These are phyloP conservation scores for Parasitella parasitica DNA, from an alignment of 371 early-diverging fungal genomes.

Conservation along the genomic window DNA sequence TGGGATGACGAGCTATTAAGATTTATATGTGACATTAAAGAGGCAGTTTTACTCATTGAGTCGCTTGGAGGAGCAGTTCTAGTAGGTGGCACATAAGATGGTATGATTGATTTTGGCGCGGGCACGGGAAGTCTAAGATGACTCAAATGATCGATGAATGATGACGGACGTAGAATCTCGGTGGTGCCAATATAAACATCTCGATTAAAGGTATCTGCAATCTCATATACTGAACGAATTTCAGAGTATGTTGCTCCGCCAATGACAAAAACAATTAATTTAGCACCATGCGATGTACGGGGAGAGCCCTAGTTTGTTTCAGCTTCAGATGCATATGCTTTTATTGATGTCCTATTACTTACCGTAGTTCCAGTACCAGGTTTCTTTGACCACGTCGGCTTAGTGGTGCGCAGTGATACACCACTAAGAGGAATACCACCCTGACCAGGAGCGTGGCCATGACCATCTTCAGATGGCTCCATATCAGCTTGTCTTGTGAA, in stretches of 20 bases:
- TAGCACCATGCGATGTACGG: slow-evolving; percentile 32
- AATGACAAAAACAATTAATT: slow-evolving; percentile 75
- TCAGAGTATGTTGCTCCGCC: slow-evolving; percentile 95
- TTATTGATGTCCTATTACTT: background rate
- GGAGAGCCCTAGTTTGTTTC: slow-evolving; percentile 10
- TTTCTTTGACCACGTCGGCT: slow-evolving; percentile 44
- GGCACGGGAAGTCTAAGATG: slow-evolving; percentile 41
- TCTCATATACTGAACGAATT: slow-evolving; percentile 83
- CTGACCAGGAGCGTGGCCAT: slow-evolving; percentile 21
- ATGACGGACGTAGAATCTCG: slow-evolving; percentile 71
- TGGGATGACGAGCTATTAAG: slow-evolving; percentile 5
- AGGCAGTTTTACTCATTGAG: slow-evolving; percentile 16
- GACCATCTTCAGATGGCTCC: slow-evolving; percentile 39
- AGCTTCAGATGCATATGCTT: background rate
- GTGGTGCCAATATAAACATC: slow-evolving; percentile 87
- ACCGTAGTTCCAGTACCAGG: slow-evolving; percentile 18
- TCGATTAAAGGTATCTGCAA: slow-evolving; percentile 65
- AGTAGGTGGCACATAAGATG: slow-evolving; percentile 41
- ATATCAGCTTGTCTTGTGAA: slow-evolving; percentile 55
- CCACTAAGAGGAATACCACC: slow-evolving; percentile 43
- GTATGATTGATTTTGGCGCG: slow-evolving; percentile 22
- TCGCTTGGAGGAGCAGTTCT: slow-evolving; percentile 10
- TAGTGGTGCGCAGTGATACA: slow-evolving; percentile 49
- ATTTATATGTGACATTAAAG: slow-evolving; percentile 23
- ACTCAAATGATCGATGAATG: slow-evolving; percentile 68